phyloP scores from a whole-genome alignment of 306 rosid species.

The Prosopis cineraria region DNA sequence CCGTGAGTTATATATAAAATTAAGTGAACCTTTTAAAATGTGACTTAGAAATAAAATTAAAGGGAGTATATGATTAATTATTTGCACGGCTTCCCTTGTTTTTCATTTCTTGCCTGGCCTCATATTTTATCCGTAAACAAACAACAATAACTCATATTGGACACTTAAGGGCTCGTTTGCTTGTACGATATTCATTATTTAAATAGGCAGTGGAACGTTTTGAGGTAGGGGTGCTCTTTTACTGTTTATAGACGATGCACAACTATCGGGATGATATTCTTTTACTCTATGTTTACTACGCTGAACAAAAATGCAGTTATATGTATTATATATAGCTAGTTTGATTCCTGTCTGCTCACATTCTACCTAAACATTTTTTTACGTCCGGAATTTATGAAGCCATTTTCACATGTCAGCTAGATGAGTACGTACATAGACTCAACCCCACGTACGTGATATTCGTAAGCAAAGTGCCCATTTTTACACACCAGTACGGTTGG shows the following conservation, averaged over 20 bases:
- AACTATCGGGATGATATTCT: not conserved
- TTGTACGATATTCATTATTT: not conserved
- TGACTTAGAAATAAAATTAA: too few relatives aligned
- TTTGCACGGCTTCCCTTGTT: not conserved
- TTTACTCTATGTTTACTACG: not conserved
- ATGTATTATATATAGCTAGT: not conserved
- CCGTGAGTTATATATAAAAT: too few relatives aligned
- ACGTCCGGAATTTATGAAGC: not conserved
- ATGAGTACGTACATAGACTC: not conserved
- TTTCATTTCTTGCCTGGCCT: not conserved
- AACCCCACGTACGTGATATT: conserved; percentile 33
- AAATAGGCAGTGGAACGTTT: not conserved
- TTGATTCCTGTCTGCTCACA: not conserved
- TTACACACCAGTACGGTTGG: not conserved
- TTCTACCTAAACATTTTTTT: not conserved
- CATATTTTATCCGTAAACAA: not conserved
- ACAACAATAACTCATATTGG: conserved; percentile 7
- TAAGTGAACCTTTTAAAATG: too few relatives aligned
- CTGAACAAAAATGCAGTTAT: not conserved
- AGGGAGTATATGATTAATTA: too few relatives aligned
- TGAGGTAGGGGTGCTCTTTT: not conserved
- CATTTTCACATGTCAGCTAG: not conserved
- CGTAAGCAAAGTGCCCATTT: not conserved
- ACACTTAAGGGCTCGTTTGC: not conserved
- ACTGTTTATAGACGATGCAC: not conserved